Evolutionary conservation across 202 grass and related monocot species (phyloP), one percentile per base, ranked within the genome.

Genomic region (Schoenoplectus tabernaemontani): DNA sequence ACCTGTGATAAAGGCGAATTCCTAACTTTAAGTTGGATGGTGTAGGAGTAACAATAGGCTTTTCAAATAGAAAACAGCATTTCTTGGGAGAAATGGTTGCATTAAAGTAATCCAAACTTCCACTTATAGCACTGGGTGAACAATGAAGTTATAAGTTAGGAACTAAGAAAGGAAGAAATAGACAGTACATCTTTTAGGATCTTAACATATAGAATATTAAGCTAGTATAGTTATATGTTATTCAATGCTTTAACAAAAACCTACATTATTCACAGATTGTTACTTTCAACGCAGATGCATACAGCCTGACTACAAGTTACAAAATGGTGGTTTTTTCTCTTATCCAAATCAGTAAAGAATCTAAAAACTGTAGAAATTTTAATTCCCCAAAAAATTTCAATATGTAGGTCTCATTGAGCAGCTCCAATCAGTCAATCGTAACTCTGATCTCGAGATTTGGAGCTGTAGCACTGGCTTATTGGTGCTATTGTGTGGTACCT

Each of bases 1-100:
- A 98, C 89, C 95, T 98, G 84, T 53, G 63, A 43, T 62, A 64
- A 50, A 80, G 15, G 59, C 4, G 6, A 46, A 70, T 53, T 46
- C 36, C 2, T 5, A n/a, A 12, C 26, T 51, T 9, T 34, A 32
- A 53, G 26, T 53, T 50, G 28, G 26, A 33, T 53, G 34, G 9
- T 32, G 7, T 28, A 46, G 37, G 17, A 59, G 76, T 44, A 41
- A 78, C 41, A 44, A 61, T 78, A 79, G 0, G 11, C 5, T 61
- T 59, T 79, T 28, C 32, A 58, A 39, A 57, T 56, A 58, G 20
- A 78, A 56, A 20, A 24, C 57, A 48, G n/a, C 24, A 80, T 47
- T 80, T 48, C 57, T 50, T 53, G 46, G 26, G 44, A 33, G 26
- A 51, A 74, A 23, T 5, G 7, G 2, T 34, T n/a, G 24, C 28